A percentile compares a stretch with the other conserved stretches of the same genome.
These are phyloP conservation scores for Onygenales sp. DNA, from an alignment of 2,329 filamentous ascomycete species.

Conservation along the genomic window DNA sequence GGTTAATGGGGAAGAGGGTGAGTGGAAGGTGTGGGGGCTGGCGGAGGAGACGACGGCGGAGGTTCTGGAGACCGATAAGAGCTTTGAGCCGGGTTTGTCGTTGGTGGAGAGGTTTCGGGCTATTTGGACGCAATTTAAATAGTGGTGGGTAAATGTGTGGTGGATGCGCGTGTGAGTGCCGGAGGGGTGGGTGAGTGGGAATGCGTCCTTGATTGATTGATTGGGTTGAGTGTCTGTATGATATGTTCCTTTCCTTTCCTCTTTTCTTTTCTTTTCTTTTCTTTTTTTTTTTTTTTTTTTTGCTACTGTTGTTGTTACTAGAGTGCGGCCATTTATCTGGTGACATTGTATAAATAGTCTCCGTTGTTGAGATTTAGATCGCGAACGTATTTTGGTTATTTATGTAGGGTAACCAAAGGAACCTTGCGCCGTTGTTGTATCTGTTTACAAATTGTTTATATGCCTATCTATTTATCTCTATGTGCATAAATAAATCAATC, in stretches of 20 bases:
- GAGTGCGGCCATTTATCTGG: background rate
- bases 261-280: background rate
- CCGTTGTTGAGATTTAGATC: too few species aligned
- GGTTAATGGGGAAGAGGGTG: constrained; percentile 30
- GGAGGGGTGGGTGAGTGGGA: background rate
- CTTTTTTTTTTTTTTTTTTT: too few species aligned
- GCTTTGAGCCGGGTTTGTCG: constrained; percentile 26
- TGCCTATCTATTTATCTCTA: too few species aligned
- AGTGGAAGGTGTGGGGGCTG: constrained; percentile 44
- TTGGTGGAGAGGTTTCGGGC: constrained; percentile 26
- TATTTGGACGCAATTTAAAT: constrained; percentile 9
- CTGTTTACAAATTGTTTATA: too few species aligned
- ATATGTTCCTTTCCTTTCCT: background rate
- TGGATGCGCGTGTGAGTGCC: background rate
- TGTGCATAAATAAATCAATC: too few species aligned
- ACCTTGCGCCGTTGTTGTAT: too few species aligned
- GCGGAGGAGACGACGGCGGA: constrained; percentile 33
- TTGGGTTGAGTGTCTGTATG: background rate
- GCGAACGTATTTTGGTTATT: too few species aligned
- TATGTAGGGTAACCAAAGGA: too few species aligned
- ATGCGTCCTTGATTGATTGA: background rate
- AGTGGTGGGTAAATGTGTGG: background rate
- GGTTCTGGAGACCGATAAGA: constrained; percentile 24
- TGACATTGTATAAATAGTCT: too few species aligned
- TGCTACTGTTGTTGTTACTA: background rate